phyloP scores from a whole-genome alignment of 768 basidiomycete species.

The Amyloporia xantha region DNA sequence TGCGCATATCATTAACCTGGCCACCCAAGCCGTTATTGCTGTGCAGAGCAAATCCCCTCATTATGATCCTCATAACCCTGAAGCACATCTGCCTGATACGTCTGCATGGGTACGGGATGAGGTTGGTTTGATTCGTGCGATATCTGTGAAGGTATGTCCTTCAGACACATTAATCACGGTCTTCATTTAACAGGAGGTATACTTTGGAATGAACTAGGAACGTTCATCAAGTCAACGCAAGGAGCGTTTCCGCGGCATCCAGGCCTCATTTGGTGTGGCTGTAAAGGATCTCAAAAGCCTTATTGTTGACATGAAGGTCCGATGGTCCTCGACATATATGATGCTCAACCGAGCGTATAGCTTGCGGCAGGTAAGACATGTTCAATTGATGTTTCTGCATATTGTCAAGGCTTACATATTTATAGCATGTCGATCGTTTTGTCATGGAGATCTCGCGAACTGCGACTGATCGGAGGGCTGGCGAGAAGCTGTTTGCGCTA shows the following conservation, averaged over 20 bases:
- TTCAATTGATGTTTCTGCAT: constrained; percentile 1
- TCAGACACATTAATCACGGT: neutral
- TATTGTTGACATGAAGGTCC: constrained; percentile 23
- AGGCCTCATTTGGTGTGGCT: neutral
- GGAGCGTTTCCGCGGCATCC: constrained; percentile 16
- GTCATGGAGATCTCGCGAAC: constrained; percentile 17
- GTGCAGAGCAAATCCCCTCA: constrained; percentile 20
- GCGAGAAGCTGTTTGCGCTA: constrained; percentile 12
- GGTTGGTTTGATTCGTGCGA: constrained; percentile 22
- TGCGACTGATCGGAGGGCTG: constrained; percentile 15
- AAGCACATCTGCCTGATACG: constrained; percentile 6
- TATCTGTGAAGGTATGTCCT: constrained; percentile 20
- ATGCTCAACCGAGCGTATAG: constrained; percentile 25
- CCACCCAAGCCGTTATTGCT: constrained; percentile 23
- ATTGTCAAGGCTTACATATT: neutral
- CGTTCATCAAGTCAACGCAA: constrained; percentile 24
- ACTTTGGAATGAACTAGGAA: constrained; percentile 9
- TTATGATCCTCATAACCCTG: constrained; percentile 19
- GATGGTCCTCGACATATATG: constrained; percentile 28
- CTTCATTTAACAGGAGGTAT: neutral
- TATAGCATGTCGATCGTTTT: constrained; percentile 18
- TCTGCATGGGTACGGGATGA: constrained; percentile 14
- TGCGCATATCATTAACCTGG: constrained; percentile 30
- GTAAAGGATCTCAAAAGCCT: constrained; percentile 8
- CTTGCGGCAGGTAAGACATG: constrained; percentile 1